A percentile compares a stretch with the other conserved stretches of the same genome.
These are phyloP conservation scores for Schizophyllum amplum DNA, from an alignment of 1,284 basidiomycete genomes.

Conservation along the genomic window DNA sequence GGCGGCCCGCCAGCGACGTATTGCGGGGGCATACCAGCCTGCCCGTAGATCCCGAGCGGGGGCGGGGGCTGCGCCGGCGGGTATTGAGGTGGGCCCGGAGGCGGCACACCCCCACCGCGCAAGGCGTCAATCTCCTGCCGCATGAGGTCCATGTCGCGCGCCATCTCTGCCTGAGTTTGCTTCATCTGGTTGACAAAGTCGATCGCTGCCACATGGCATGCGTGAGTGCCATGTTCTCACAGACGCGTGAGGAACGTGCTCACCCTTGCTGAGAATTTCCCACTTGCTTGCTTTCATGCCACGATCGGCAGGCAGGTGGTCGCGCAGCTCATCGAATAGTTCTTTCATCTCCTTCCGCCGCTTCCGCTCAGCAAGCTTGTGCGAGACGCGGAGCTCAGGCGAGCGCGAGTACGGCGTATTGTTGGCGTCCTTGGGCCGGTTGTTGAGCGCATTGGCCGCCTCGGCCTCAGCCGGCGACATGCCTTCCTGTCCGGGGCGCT, in stretches of 20 bases:
- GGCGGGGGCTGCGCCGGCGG: no score
- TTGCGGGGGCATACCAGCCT: background rate
- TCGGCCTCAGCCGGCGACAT: background rate
- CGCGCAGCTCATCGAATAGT: constrained; percentile 88
- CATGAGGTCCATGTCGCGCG: constrained; percentile 69
- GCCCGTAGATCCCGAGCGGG: background rate
- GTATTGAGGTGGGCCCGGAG: background rate
- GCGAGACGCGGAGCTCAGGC: constrained; percentile 86
- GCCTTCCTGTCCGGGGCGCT: constrained; percentile 31
- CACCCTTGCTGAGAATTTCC: constrained; percentile 93
- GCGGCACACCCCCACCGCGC: constrained; percentile 46
- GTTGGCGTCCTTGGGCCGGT: constrained; percentile 39
- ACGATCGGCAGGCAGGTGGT: constrained; percentile 83
- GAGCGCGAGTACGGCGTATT: constrained; percentile 86
- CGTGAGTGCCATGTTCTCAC: constrained; percentile 1
- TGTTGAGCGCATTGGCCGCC: constrained; percentile 20
- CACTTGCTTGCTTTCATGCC: constrained; percentile 95
- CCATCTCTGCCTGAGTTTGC: constrained; percentile 66
- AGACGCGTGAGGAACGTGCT: constrained; percentile 16
- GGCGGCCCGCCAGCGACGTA: background rate
- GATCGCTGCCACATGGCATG: constrained; percentile 50
- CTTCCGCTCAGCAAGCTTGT: constrained; percentile 93
- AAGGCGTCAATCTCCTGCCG: constrained; percentile 65
- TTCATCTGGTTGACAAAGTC: constrained; percentile 80
- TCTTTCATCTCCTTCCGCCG: constrained; percentile 97